These are phyloP conservation scores for Mollisia scopiformis DNA, from an alignment of 2,329 filamentous ascomycete genomes.

Conservation along the genomic window DNA sequence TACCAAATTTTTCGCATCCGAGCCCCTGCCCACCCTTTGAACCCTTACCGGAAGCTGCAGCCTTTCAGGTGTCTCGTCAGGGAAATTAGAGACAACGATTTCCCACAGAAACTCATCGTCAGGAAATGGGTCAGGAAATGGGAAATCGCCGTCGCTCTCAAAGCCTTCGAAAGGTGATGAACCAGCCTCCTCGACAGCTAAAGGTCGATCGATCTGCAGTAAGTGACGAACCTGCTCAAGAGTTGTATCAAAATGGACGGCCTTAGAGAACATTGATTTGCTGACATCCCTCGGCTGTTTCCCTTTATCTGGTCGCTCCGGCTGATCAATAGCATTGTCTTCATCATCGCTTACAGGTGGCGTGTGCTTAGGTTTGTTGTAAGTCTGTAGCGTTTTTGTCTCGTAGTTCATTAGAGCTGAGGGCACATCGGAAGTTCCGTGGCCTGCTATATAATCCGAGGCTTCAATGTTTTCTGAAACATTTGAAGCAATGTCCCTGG, in stretches of 20 bases:
- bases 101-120: conserved; percentile 86
- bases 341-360: too few species aligned
- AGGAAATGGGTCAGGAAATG: conserved; percentile 63
- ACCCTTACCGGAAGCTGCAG: conserved; percentile 72
- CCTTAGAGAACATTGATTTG: conserved; percentile 95
- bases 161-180: conserved; percentile 90
- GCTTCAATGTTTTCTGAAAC: too few species aligned
- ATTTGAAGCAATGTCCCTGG: too few species aligned
- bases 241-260: conserved; percentile 97
- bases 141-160: conserved; percentile 87
- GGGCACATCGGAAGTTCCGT: too few species aligned
- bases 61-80: conserved; percentile 64
- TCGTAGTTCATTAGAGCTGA: too few species aligned
- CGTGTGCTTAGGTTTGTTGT: too few species aligned
- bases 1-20: conserved; percentile 83
- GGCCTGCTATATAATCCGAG: too few species aligned
- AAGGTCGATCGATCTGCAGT: conserved; percentile 86
- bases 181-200: conserved; percentile 94
- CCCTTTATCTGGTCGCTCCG: too few species aligned
- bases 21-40: conserved; percentile 84
- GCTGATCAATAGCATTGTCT: too few species aligned
- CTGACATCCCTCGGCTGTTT: too few species aligned
- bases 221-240: conserved; percentile 97
- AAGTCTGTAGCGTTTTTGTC: too few species aligned
- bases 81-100: conserved; percentile 83